Conservation (phyloP, 352 stramenopile genomes). For the Pythium grandisporangium region DNA sequence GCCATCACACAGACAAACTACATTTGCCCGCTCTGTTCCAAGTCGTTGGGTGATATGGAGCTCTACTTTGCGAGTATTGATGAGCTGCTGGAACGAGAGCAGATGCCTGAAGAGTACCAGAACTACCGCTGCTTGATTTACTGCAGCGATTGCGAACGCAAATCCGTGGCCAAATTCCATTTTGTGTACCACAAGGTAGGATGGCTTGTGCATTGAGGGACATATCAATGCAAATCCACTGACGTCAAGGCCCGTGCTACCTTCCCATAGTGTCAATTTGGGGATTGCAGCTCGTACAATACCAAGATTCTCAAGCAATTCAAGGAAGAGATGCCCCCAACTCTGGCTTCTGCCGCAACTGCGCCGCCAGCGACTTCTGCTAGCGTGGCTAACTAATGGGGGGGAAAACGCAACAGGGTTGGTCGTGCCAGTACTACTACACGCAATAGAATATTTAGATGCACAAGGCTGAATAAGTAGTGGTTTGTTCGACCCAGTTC, state of each 20-base stretch:
- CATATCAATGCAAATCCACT: no score
- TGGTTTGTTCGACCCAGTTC: constrained; percentile 54
- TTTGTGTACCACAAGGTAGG: constrained; percentile 84
- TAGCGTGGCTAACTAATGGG: constrained; percentile 19
- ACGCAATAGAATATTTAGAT: no score
- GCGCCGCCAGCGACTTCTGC: constrained; percentile 21
- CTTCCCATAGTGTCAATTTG: constrained; percentile 65
- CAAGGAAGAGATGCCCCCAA: constrained; percentile 31
- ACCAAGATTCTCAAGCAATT: constrained; percentile 79
- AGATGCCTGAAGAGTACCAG: constrained; percentile 72
- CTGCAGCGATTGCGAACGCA: constrained; percentile 82
- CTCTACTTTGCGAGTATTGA: constrained; percentile 84
- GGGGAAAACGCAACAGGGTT: no score
- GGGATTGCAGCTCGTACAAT: constrained; percentile 79
- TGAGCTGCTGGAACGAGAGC: constrained; percentile 68
- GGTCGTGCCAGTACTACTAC: not conserved
- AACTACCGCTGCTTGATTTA: constrained; percentile 71
- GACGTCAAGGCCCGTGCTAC: no score
- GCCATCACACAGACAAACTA: constrained; percentile 82
- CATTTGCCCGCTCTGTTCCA: constrained; percentile 93
- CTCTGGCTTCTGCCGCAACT: no score
- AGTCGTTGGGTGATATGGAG: constrained; percentile 93
- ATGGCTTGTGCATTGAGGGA: not conserved
- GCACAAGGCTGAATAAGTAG: no score
- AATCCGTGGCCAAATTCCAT: constrained; percentile 76